Evolutionary conservation across 2,329 filamentous ascomycete genomes (phyloP).

Genomic region (Exophiala calicioides): DNA sequence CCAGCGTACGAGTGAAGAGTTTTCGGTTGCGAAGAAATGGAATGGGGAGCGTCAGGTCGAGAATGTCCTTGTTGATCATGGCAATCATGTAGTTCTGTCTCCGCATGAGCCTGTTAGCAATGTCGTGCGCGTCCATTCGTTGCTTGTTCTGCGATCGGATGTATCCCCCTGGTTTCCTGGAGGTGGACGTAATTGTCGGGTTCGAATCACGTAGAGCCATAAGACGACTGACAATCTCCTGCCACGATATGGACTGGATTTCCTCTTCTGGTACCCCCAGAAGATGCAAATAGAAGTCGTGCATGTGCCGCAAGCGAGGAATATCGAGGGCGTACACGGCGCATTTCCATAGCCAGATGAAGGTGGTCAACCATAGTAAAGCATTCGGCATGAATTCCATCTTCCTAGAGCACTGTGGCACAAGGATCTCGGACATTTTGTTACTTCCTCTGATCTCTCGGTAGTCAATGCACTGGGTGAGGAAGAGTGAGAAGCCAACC

Average conservation of each 20-base stretch:
- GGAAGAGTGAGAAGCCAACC: constrained; percentile 76
- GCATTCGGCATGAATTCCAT: constrained; percentile 78
- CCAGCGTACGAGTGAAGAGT: constrained; percentile 83
- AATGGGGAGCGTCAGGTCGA: constrained; percentile 82
- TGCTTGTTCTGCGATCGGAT: constrained; percentile 88
- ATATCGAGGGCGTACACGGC: constrained; percentile 74
- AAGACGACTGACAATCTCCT: constrained; percentile 80
- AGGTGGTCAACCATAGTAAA: constrained; percentile 78
- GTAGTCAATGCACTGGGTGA: constrained; percentile 85
- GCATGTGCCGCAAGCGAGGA: constrained; percentile 71
- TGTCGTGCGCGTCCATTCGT: constrained; percentile 91
- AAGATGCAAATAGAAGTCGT: constrained; percentile 81
- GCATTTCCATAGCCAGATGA: constrained; percentile 81
- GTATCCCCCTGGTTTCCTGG: constrained; percentile 61
- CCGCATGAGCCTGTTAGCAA: constrained; percentile 94
- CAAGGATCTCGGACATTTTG: constrained; percentile 58
- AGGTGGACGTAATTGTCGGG: constrained; percentile 70
- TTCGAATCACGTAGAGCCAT: constrained; percentile 85
- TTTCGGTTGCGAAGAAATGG: constrained; percentile 79
- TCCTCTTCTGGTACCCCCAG: constrained; percentile 81
- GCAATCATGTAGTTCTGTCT: constrained; percentile 97
- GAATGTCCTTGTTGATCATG: constrained; percentile 92
- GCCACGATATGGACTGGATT: constrained; percentile 94
- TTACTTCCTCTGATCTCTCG: constrained; percentile 65
- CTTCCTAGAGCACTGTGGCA: constrained; percentile 71